phyloP scores from a whole-genome alignment of 805 yeast genomes.

The Starmerella davenportii region DNA sequence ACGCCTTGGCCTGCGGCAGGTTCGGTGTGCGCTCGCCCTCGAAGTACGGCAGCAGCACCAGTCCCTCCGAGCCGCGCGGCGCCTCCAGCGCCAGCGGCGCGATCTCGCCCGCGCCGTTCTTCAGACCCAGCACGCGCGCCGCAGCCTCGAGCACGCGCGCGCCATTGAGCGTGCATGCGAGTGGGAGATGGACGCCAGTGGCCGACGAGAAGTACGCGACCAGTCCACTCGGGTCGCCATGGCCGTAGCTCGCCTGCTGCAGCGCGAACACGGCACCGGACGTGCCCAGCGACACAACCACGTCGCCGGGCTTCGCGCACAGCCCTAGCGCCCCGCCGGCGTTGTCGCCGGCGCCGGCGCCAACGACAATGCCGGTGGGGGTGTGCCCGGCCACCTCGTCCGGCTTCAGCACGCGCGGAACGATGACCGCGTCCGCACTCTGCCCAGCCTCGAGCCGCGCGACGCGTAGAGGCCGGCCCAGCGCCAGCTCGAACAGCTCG shows the following conservation, averaged over 20 bases:
- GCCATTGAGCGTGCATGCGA: conserved; percentile 18
- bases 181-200: conserved; percentile 14
- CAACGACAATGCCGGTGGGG: conserved; percentile 11
- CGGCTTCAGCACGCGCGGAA: conserved; percentile 15
- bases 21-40: conserved; percentile 20
- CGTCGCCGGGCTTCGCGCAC: conserved; percentile 11
- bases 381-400: conserved; percentile 9
- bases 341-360: conserved; percentile 18
- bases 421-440: conserved; percentile 9
- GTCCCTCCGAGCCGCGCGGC: conserved; percentile 13
- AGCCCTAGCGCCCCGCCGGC: conserved; percentile 19
- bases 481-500: conserved; percentile 14
- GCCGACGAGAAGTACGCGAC: conserved; percentile 18
- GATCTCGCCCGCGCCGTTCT: conserved; percentile 10
- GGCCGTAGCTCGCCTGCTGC: conserved; percentile 4
- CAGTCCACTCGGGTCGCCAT: conserved; percentile 15
- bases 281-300: conserved; percentile 16
- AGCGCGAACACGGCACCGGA: conserved; percentile 17
- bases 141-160: conserved; percentile 16
- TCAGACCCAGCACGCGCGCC: conserved; percentile 4
- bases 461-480: conserved; percentile 15
- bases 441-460: conserved; percentile 5
- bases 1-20: conserved; percentile 15
- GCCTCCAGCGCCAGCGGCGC: conserved; percentile 12
- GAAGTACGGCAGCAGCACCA: conserved; percentile 17